A percentile compares a stretch with the other conserved stretches of the same genome.
These are phyloP conservation scores for Fusarium penzigii DNA, from an alignment of 2,329 filamentous ascomycete genomes.

Conservation along the genomic window DNA sequence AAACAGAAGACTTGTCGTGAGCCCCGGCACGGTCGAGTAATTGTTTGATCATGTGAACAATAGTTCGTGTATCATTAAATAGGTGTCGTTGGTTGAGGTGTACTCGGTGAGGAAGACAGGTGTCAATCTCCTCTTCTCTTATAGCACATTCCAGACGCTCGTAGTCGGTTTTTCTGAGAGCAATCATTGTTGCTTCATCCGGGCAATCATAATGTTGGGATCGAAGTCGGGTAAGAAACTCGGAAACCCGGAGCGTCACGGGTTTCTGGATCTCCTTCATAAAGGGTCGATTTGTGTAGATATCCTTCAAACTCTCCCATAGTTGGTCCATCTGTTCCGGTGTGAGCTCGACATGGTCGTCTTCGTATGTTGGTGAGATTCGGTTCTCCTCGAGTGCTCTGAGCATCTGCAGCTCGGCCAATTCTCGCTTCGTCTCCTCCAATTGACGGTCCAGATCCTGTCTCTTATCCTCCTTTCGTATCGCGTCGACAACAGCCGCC, in stretches of 20 bases:
- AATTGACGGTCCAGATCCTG: slow-evolving; percentile 64
- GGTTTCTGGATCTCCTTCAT: slow-evolving; percentile 39
- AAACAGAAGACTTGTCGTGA: slow-evolving; percentile 19
- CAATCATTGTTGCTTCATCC: slow-evolving; percentile 19
- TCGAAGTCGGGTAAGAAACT: slow-evolving; percentile 30
- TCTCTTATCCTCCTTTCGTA: slow-evolving; percentile 57
- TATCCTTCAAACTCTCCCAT: slow-evolving; percentile 33
- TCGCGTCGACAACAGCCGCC: slow-evolving; percentile 63
- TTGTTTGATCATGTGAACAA: slow-evolving; percentile 31
- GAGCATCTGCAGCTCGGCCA: slow-evolving; percentile 42
- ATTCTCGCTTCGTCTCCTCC: slow-evolving; percentile 51
- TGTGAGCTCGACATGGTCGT: slow-evolving; percentile 18
- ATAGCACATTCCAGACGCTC: slow-evolving; percentile 33
- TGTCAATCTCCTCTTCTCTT: slow-evolving; percentile 30
- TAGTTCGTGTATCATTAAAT: slow-evolving; percentile 26
- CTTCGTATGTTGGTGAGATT: slow-evolving; percentile 6
- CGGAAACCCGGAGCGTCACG: slow-evolving; percentile 27
- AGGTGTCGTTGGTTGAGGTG: slow-evolving; percentile 30
- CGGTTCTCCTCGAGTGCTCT: slow-evolving; percentile 26
- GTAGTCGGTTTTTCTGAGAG: slow-evolving; percentile 29
- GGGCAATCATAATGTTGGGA: slow-evolving; percentile 32
- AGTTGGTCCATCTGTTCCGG: slow-evolving; percentile 34
- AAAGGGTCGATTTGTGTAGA: slow-evolving; percentile 35
- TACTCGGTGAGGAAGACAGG: slow-evolving; percentile 17
- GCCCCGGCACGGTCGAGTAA: slow-evolving; percentile 31